Percentiles rank a stretch among this genome's conserved stretches.
Conservation (phyloP, 371 early-diverging fungal species). For the Mucor mucedo region DNA sequence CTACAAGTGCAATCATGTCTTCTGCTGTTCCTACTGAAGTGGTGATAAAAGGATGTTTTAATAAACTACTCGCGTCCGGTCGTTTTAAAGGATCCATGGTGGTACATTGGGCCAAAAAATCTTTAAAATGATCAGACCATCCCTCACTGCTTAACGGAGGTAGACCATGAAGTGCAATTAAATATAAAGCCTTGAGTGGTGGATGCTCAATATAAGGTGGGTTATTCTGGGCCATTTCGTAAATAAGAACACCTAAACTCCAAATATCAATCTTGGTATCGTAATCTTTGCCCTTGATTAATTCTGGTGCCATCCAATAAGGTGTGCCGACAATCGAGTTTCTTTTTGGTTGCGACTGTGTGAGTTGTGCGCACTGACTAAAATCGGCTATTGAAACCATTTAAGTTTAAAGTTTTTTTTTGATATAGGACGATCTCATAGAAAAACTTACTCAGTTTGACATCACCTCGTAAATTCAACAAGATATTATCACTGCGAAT, state of each 20-base stretch:
- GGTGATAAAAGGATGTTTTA: conserved; percentile 48
- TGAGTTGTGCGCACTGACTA: conserved; percentile 64
- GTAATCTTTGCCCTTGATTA: conserved; percentile 67
- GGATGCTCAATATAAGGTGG: conserved; percentile 68
- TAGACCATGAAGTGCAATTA: conserved; percentile 67
- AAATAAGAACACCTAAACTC: conserved; percentile 77
- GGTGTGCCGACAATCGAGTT: conserved; percentile 71
- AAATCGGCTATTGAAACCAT: conserved; percentile 59
- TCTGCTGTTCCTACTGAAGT: conserved; percentile 38
- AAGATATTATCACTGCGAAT: conserved; percentile 80
- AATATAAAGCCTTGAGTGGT: conserved; percentile 64
- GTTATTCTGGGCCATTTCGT: conserved; percentile 78
- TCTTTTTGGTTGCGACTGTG: conserved; percentile 55
- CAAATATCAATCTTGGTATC: conserved; percentile 81
- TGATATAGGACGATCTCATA: background rate
- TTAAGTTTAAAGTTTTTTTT: too few relatives aligned
- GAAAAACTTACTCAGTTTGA: conserved; percentile 57
- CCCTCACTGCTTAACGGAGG: conserved; percentile 57
- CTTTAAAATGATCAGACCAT: conserved; percentile 58
- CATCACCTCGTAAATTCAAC: conserved; percentile 64
- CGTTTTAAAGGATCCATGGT: conserved; percentile 49
- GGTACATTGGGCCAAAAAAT: conserved; percentile 58
- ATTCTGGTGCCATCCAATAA: conserved; percentile 91
- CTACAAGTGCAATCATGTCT: conserved; percentile 37
- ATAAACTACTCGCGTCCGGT: conserved; percentile 49